Evolutionary conservation across 2,329 filamentous ascomycete genomes (phyloP).

Genomic region (Colletotrichum euphorbiae): DNA sequence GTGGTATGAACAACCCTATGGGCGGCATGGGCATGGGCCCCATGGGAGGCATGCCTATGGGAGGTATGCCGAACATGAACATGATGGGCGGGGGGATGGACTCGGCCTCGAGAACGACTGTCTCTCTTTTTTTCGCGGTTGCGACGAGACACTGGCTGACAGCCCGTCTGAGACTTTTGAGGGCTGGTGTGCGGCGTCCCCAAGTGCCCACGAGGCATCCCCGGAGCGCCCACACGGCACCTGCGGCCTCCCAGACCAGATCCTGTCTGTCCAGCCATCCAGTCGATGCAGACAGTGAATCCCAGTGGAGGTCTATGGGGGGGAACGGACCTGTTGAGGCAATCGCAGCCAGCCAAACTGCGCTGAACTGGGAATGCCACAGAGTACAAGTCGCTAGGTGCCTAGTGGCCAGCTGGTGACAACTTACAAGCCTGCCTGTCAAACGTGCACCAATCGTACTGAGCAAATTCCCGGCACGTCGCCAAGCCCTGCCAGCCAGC

Average conservation of each 20-base stretch:
- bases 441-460: background rate
- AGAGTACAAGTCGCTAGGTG: background rate
- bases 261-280: conserved; percentile 3
- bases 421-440: background rate
- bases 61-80: conserved; percentile 62
- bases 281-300: background rate
- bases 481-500: conserved; percentile 22
- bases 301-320: no score
- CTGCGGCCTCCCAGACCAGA: conserved; percentile 2
- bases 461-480: background rate
- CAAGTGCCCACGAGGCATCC: conserved; percentile 28
- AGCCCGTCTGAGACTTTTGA: conserved; percentile 11
- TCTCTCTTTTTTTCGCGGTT: conserved; percentile 28
- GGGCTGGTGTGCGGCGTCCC: conserved; percentile 10
- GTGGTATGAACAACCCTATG: conserved; percentile 62
- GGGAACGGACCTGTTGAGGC: background rate
- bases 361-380: conserved; percentile 8
- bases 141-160: conserved; percentile 31
- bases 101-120: conserved; percentile 32
- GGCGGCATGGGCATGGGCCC: conserved; percentile 58
- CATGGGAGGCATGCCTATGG: conserved; percentile 66
- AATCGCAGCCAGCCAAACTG: background rate
- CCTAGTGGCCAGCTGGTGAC: background rate
- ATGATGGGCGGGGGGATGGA: conserved; percentile 41
- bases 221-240: background rate